These are phyloP conservation scores for Fusarium graminum DNA, from an alignment of 2,329 filamentous ascomycete species.

Conservation along the genomic window DNA sequence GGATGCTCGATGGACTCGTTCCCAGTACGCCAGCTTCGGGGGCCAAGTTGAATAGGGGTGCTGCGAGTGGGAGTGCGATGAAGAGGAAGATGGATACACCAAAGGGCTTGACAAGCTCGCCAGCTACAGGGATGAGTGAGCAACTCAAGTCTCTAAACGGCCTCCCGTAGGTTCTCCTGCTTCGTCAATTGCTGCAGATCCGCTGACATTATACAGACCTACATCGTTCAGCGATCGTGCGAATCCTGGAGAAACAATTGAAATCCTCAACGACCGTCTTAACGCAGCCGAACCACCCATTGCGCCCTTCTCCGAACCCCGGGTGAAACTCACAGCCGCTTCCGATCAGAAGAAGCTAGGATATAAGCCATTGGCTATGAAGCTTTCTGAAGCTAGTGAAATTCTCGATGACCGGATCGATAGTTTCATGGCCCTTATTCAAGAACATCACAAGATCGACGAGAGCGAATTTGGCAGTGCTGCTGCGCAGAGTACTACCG, in stretches of 20 bases:
- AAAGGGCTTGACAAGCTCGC: slow-evolving; percentile 51
- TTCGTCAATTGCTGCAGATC: no score
- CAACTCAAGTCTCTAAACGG: slow-evolving; percentile 52
- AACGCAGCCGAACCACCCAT: slow-evolving; percentile 75
- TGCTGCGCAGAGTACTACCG: slow-evolving; percentile 83
- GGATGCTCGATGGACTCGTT: slow-evolving; percentile 81
- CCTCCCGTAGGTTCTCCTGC: slow-evolving; percentile 44
- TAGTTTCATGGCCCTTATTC: slow-evolving; percentile 81
- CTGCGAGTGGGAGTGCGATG: slow-evolving; percentile 49
- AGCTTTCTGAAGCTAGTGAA: slow-evolving; percentile 90
- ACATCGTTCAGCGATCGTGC: slow-evolving; percentile 76
- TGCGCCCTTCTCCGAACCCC: slow-evolving; percentile 78
- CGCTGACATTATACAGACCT: slow-evolving; percentile 40
- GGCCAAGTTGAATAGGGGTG: slow-evolving; percentile 58
- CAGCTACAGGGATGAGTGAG: slow-evolving; percentile 52
- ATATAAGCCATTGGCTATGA: slow-evolving; percentile 96
- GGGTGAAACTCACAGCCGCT: slow-evolving; percentile 86
- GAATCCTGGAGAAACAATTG: slow-evolving; percentile 84
- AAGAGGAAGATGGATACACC: slow-evolving; percentile 53
- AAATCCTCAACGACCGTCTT: slow-evolving; percentile 85
- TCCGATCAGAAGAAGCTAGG: slow-evolving; percentile 91
- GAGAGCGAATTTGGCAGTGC: slow-evolving; percentile 89
- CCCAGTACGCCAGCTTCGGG: slow-evolving; percentile 70
- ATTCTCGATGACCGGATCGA: slow-evolving; percentile 96
- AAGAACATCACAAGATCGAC: slow-evolving; percentile 80